Evolutionary conservation across 805 yeast genomes (phyloP), one percentile per base, ranked within the genome.

Genomic region (Yamadazyma tumulicola): DNA sequence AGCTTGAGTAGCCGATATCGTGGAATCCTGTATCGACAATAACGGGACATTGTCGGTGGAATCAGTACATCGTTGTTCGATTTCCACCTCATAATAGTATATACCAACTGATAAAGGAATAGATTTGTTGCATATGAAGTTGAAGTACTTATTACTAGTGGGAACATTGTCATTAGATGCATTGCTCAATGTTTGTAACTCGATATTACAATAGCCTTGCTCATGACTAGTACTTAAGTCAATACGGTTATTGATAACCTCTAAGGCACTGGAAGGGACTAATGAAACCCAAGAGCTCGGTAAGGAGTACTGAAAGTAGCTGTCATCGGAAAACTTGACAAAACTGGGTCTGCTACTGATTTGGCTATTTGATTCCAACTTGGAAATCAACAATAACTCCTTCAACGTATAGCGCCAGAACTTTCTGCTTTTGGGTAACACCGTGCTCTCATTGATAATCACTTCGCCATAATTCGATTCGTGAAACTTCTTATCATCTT

Each of bases 261-360:
- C 44, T 20, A 60, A 43, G 32, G 46, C 46, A 13, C 51, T 45
- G 11, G 43, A 51, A 4, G 60, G 50, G 8, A 59, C 48, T n/a
- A 67, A 40, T 6, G 72, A 69, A 2, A 53, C 48, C 72, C 73
- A 66, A 13, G 61, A 55, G 35, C 57, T 45, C 1, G 72, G 72
- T 23, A 66, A 51, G 0, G 59, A 51, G 35, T 60, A 58, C 15
- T 55, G 47, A 27, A 57, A 61, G 22, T 42, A 42, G 4, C 46
- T 43, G 13, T 41, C 50, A 22, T 31, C 31, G 6, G 47, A 53
- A 16, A 54, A 45, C 42, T 42, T 41, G 3, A 62, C 40, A 35
- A 59, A 54, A 29, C 62, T 55, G 2, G 37, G 38, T 11, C 23
- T 27, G 11, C 57, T 48, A 3, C 57, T 55, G 32, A 46, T 46